Base-by-base conservation (phyloP, 2,329 filamentous ascomycete genomes). In the Cladosporium sp. region DNA sequence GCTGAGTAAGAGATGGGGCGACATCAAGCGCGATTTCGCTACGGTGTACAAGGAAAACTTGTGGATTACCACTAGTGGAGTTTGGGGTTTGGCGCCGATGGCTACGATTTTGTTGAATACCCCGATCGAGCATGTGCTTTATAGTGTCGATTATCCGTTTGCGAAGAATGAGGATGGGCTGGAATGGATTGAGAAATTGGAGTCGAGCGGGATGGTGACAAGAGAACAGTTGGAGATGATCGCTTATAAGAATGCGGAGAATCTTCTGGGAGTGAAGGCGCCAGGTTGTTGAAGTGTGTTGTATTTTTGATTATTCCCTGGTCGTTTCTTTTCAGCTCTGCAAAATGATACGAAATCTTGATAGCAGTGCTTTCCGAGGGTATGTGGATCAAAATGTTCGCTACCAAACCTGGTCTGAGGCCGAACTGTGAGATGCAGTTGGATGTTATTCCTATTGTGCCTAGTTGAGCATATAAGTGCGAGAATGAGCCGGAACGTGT, bases 131-230 rank as follows among this genome's bases (percentile, higher is more conserved):
- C 71, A 69, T 22, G 71, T 83, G 4, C 50, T 83, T 59, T 82
- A 77, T 57, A 80, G 76, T 54, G 74, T 83, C 6, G 79, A 83
- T 57, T 82, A 81, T 57, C 80, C 79, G 0, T 83, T 82, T 49
- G 69, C 69, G 48, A 67, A 61, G 47, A 81, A 74, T 48, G 71
- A 75, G 51, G 71, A 72, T 12, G 80, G 78, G 0, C 59, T 71
- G 48, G 65, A 64, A 25, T 83, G 75, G 61, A 62, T 82, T 15
- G 59, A 72, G 52, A 73, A 77, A 56, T 61, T 83, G 33, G 67
- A 73, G 51, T 54, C 66, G 46, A 79, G 76, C 54, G 76, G 76
- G 0, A 55, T 81, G 59, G 69, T 82, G 32, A 72, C 63, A 2
- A 60, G 67, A 38, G 72, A 78, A 50, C 70, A 78, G 49, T 62